phyloP scores from a whole-genome alignment of 1,139 yeast genomes.

The Diutina pseudorugosa region DNA sequence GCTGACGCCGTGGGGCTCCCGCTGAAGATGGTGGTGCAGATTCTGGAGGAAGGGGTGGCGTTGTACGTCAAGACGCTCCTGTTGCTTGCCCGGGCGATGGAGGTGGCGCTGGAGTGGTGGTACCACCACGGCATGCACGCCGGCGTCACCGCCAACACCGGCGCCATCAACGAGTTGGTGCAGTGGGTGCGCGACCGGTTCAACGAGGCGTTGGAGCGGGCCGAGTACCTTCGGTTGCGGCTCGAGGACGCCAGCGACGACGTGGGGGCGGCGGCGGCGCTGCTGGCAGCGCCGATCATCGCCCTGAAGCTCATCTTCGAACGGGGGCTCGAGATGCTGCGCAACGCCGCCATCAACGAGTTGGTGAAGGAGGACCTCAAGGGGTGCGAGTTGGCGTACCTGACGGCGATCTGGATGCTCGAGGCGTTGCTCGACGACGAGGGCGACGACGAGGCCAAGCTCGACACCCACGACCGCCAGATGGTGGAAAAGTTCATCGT shows the following conservation, averaged over 20 bases:
- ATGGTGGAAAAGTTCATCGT: conserved; percentile 70
- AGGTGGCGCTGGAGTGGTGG: conserved; percentile 85
- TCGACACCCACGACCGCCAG: conserved; percentile 60
- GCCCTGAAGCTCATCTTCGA: conserved; percentile 86
- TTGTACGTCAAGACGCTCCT: conserved; percentile 77
- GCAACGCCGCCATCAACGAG: conserved; percentile 84
- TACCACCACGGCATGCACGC: conserved; percentile 18
- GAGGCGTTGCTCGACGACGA: conserved; percentile 68
- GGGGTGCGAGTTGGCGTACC: conserved; percentile 80
- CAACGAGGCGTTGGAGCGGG: conserved; percentile 80
- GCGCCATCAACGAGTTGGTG: conserved; percentile 56
- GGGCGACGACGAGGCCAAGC: conserved; percentile 16
- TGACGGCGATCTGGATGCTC: conserved; percentile 91
- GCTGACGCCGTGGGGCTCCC: conserved; percentile 22
- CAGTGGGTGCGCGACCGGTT: conserved; percentile 89
- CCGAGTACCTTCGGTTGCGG: conserved; percentile 58
- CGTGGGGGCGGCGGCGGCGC: background rate
- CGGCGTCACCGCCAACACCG: conserved; percentile 4
- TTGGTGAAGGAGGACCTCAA: conserved; percentile 61
- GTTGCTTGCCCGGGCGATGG: conserved; percentile 75
- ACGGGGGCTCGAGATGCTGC: conserved; percentile 84
- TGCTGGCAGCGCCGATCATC: conserved; percentile 20
- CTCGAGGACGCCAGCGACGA: conserved; percentile 34
- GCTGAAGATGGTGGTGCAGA: conserved; percentile 42
- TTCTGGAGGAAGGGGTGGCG: conserved; percentile 81